Evolutionary conservation across 2,329 filamentous ascomycete species (phyloP).

Genomic region (Nemania abortiva): DNA sequence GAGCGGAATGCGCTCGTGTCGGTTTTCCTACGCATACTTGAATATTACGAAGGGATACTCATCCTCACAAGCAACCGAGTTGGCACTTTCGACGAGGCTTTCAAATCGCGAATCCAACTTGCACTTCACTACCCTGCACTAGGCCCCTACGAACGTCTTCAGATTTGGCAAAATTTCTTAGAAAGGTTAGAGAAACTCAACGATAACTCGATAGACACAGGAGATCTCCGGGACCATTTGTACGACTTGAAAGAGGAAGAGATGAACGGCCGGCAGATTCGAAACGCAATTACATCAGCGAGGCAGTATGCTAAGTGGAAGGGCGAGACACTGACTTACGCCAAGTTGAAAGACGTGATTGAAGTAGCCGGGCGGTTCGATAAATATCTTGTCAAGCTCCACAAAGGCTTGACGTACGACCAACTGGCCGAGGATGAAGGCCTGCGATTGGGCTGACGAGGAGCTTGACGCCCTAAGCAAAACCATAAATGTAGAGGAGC

Average conservation of each 20-base stretch:
- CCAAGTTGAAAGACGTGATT: conserved; percentile 22
- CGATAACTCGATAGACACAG: conserved; percentile 1
- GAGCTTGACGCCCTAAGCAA: too few relatives aligned
- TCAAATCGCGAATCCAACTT: conserved; percentile 38
- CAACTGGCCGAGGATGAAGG: conserved; percentile 26
- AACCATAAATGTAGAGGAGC: too few relatives aligned
- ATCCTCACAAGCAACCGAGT: conserved; percentile 35
- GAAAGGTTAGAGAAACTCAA: conserved; percentile 3
- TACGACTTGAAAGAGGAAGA: conserved; percentile 15
- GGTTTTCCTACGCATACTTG: conserved; percentile 30
- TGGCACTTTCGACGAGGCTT: conserved; percentile 35
- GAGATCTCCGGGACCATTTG: conserved; percentile 25
- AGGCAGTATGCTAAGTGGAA: conserved; percentile 30
- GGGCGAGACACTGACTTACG: conserved; percentile 12
- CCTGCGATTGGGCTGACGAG: not conserved
- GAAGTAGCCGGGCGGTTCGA: conserved; percentile 23
- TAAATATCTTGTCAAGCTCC: conserved; percentile 22
- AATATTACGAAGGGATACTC: conserved; percentile 35
- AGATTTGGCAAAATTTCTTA: conserved; percentile 37
- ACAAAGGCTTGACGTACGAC: conserved; percentile 21
- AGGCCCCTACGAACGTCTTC: conserved; percentile 4
- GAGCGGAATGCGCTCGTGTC: conserved; percentile 28
- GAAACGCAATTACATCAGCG: conserved; percentile 31
- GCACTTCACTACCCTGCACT: conserved; percentile 30
- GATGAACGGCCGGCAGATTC: conserved; percentile 34